Conservation (phyloP, 768 basidiomycete genomes). For the Lentinula detonsa region DNA sequence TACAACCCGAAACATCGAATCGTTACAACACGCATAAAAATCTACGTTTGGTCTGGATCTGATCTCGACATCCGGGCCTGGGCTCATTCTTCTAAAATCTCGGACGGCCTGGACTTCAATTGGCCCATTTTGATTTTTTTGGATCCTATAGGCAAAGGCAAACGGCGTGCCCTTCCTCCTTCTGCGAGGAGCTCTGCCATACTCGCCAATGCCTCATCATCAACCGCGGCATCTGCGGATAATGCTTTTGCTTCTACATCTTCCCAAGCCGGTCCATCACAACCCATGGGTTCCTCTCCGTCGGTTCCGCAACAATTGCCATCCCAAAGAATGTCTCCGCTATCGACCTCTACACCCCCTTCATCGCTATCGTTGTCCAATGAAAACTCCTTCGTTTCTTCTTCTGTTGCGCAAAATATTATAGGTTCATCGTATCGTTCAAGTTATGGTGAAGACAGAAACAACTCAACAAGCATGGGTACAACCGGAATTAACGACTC, state of each 20-base stretch:
- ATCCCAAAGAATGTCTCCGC: background rate
- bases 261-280: background rate
- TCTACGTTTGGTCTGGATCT: conserved; percentile 17
- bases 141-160: conserved; percentile 2
- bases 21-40: conserved; percentile 18
- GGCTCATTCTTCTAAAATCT: conserved; percentile 6
- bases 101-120: background rate
- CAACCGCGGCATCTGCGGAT: background rate
- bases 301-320: background rate
- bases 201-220: background rate
- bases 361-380: background rate
- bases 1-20: background rate
- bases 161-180: conserved; percentile 1
- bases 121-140: background rate
- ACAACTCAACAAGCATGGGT: background rate
- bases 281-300: background rate
- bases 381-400: conserved; percentile 3
- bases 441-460: background rate
- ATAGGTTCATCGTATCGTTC: background rate
- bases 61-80: background rate
- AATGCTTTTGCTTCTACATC: background rate
- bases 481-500: background rate
- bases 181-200: background rate
- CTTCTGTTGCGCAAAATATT: conserved; percentile 1
- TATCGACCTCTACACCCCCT: background rate